Evolutionary conservation across 768 basidiomycete species (phyloP).

Genomic region (Candolleomyces efflorescens): DNA sequence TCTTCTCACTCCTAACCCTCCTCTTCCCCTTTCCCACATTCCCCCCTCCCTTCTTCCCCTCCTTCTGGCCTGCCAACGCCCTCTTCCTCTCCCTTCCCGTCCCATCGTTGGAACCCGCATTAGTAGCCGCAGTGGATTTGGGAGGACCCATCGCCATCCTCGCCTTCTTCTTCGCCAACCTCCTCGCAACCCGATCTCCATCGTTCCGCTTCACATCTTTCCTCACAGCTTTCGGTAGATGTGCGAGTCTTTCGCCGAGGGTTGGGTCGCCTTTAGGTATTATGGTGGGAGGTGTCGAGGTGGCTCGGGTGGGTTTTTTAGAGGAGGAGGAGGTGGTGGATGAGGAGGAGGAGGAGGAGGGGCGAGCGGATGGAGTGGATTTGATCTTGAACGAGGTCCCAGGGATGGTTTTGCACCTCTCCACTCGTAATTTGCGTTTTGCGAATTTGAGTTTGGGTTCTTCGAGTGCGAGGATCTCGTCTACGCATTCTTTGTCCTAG

Average conservation of each 20-base stretch:
- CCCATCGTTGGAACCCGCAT: slow-evolving; percentile 22
- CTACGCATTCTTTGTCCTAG: slow-evolving; percentile 88
- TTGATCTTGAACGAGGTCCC: slow-evolving; percentile 26
- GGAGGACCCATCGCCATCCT: slow-evolving; percentile 42
- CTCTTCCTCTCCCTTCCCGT: slow-evolving; percentile 53
- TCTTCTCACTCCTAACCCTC: slow-evolving; percentile 54
- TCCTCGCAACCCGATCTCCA: slow-evolving; percentile 73
- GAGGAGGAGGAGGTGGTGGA: not conserved
- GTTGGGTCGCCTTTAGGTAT: slow-evolving; percentile 78
- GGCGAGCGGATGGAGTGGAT: slow-evolving; percentile 11
- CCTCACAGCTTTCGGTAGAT: slow-evolving; percentile 80
- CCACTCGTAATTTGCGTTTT: slow-evolving; percentile 87
- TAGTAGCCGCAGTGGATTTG: slow-evolving; percentile 3
- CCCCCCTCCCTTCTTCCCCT: slow-evolving; percentile 48
- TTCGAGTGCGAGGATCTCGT: slow-evolving; percentile 85
- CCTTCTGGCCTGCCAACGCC: slow-evolving; percentile 10
- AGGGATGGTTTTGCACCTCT: slow-evolving; percentile 79
- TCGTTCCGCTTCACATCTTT: slow-evolving; percentile 79
- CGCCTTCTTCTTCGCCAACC: slow-evolving; percentile 88
- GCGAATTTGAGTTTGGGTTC: slow-evolving; percentile 80
- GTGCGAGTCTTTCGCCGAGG: slow-evolving; percentile 74
- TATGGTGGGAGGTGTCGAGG: slow-evolving; percentile 13
- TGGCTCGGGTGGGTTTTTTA: too few species aligned
- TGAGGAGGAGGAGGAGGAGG: slow-evolving; percentile 1
- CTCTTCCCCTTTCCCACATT: slow-evolving; percentile 46